Evolutionary conservation across 2,329 filamentous ascomycete genomes (phyloP).

Genomic region (Alternaria infectoria): DNA sequence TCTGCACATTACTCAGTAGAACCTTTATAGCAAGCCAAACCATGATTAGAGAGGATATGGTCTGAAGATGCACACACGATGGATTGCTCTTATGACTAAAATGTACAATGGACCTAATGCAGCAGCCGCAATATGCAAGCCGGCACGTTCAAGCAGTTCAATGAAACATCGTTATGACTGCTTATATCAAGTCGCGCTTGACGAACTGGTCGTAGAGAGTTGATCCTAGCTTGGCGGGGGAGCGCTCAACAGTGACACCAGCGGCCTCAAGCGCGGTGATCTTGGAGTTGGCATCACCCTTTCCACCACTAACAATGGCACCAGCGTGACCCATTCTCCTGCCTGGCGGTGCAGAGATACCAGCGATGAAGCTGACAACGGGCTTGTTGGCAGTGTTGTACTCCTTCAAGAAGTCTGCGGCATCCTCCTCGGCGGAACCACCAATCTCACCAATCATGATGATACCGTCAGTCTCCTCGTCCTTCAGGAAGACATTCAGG

Average conservation of each 20-base stretch:
- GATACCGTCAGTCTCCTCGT: conserved; percentile 96
- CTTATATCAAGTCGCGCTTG: conserved; percentile 90
- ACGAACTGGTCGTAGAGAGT: conserved; percentile 94
- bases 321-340: conserved; percentile 98
- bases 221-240: conserved; percentile 84
- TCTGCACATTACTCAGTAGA: background rate
- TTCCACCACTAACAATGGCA: conserved; percentile 96
- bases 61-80: conserved; percentile 6
- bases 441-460: conserved; percentile 99
- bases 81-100: conserved; percentile 44
- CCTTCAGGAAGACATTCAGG: conserved; percentile 93
- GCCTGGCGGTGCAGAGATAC: conserved; percentile 95
- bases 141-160: conserved; percentile 24
- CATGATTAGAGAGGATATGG: background rate
- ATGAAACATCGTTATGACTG: conserved; percentile 12
- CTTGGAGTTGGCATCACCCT: conserved; percentile 98
- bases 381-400: conserved; percentile 95
- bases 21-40: background rate
- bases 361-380: conserved; percentile 96
- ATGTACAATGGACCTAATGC: conserved; percentile 41
- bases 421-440: conserved; percentile 96
- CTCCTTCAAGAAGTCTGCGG: conserved; percentile 91
- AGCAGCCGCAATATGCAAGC: conserved; percentile 26
- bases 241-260: conserved; percentile 92
- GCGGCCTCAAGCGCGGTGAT: conserved; percentile 92